A percentile compares a stretch with the other conserved stretches of the same genome.
phyloP scores from a whole-genome alignment of 148 eudicot genomes.

The Persicaria maculosa region DNA sequence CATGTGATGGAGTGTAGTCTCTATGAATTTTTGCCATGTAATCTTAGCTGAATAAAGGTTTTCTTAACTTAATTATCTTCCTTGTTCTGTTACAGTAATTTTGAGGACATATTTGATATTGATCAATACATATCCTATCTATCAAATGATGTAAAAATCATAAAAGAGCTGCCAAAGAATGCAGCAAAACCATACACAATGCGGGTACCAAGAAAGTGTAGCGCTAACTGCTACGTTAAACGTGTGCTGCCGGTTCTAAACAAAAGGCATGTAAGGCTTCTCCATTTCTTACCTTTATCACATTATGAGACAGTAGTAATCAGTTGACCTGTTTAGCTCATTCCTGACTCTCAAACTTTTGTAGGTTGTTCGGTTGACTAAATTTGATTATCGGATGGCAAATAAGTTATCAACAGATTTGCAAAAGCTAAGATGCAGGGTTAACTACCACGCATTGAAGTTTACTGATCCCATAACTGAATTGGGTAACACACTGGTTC shows the following conservation, averaged over 20 bases:
- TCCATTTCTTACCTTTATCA: neutral
- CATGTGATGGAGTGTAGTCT: constrained; percentile 5
- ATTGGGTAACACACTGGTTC: constrained; percentile 70
- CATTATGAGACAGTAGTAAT: neutral
- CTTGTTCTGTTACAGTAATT: constrained; percentile 58
- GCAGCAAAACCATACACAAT: constrained; percentile 60
- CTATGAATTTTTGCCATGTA: neutral
- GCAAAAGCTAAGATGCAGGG: constrained; percentile 96
- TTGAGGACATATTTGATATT: constrained; percentile 81
- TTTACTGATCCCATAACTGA: constrained; percentile 63
- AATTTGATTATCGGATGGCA: constrained; percentile 93
- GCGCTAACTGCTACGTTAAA: constrained; percentile 59
- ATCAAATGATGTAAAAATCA: constrained; percentile 63
- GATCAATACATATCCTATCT: constrained; percentile 75
- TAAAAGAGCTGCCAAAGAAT: constrained; percentile 68
- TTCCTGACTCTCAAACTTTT: neutral
- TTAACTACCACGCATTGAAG: constrained; percentile 81
- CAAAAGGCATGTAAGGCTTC: constrained; percentile 83
- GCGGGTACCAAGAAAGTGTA: constrained; percentile 98
- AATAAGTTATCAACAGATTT: constrained; percentile 74
- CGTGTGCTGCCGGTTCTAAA: constrained; percentile 65
- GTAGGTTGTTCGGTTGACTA: constrained; percentile 93
- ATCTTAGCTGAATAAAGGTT: neutral
- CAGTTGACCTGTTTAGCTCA: neutral
- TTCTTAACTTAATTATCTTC: constrained; percentile 7